Conservation (phyloP, 1,284 basidiomycete genomes). For the Cryptococcus jaspeensis region DNA sequence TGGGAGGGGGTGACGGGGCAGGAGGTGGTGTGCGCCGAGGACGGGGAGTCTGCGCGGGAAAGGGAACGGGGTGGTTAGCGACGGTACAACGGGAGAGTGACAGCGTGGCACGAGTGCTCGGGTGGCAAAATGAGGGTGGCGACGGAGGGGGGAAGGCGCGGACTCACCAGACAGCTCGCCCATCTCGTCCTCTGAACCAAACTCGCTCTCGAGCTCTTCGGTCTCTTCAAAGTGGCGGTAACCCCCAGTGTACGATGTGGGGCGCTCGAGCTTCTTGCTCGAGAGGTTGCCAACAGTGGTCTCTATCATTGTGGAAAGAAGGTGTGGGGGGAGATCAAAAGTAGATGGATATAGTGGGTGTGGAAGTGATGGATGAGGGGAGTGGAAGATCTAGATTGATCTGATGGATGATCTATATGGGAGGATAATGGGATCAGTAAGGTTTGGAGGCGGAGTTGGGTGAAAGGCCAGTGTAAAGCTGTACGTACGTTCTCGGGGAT, state of each 20-base stretch:
- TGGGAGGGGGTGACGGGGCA: slow-evolving; percentile 33
- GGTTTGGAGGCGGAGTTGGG: too few species aligned
- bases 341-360: not conserved
- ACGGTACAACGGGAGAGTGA: not conserved
- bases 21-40: slow-evolving; percentile 28
- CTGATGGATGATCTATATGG: too few species aligned
- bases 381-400: not conserved
- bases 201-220: slow-evolving; percentile 54
- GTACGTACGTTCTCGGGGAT: too few species aligned
- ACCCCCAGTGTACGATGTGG: not conserved
- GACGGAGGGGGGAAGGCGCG: not conserved
- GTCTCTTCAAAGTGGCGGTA: not conserved
- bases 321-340: not conserved
- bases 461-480: too few species aligned
- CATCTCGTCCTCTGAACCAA: slow-evolving; percentile 55
- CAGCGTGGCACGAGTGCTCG: too few species aligned
- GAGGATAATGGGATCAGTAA: too few species aligned
- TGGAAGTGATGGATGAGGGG: not conserved
- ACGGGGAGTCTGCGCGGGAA: slow-evolving; percentile 28
- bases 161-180: slow-evolving; percentile 41
- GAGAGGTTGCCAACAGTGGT: slow-evolving; percentile 10
- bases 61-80: not conserved
- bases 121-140: too few species aligned
- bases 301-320: slow-evolving; percentile 4
- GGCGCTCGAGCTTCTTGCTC: slow-evolving; percentile 1